Conservation (phyloP, 2,329 filamentous ascomycete species). For the Aquanectria penicillioides region DNA sequence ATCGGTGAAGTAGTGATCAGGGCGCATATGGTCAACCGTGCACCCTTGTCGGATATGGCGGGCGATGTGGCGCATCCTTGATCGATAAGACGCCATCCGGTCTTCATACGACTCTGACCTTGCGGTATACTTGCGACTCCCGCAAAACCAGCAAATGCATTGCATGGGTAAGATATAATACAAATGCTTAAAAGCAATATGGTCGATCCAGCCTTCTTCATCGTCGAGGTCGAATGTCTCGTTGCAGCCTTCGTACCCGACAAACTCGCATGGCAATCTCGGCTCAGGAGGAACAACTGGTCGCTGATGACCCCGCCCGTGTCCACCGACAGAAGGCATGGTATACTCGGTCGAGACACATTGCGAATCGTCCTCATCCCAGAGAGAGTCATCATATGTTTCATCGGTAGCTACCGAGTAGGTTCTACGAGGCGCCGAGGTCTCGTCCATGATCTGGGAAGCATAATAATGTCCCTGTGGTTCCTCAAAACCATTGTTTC, state of each 20-base stretch:
- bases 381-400: too few species aligned
- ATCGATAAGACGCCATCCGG: slow-evolving; percentile 42
- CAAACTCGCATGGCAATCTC: slow-evolving; percentile 55
- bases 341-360: too few species aligned
- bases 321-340: too few species aligned
- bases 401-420: too few species aligned
- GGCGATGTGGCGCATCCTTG: slow-evolving; percentile 62
- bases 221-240: slow-evolving; percentile 51
- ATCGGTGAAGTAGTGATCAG: slow-evolving; percentile 53
- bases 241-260: slow-evolving; percentile 48
- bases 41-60: slow-evolving; percentile 51
- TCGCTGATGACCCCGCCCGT: slow-evolving; percentile 13
- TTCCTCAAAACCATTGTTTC: too few species aligned
- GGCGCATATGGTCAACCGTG: slow-evolving; percentile 41
- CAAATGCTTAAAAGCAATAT: slow-evolving; percentile 54
- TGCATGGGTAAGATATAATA: slow-evolving; percentile 44
- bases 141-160: slow-evolving; percentile 63
- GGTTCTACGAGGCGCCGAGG: too few species aligned
- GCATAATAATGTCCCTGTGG: too few species aligned
- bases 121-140: slow-evolving; percentile 47
- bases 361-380: too few species aligned
- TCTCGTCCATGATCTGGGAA: too few species aligned
- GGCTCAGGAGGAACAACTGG: background rate
- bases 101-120: slow-evolving; percentile 2
- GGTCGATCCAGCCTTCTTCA: slow-evolving; percentile 55